These are phyloP conservation scores for Pseudocercospora macadamiae DNA, from an alignment of 2,329 filamentous ascomycete species.

Conservation along the genomic window DNA sequence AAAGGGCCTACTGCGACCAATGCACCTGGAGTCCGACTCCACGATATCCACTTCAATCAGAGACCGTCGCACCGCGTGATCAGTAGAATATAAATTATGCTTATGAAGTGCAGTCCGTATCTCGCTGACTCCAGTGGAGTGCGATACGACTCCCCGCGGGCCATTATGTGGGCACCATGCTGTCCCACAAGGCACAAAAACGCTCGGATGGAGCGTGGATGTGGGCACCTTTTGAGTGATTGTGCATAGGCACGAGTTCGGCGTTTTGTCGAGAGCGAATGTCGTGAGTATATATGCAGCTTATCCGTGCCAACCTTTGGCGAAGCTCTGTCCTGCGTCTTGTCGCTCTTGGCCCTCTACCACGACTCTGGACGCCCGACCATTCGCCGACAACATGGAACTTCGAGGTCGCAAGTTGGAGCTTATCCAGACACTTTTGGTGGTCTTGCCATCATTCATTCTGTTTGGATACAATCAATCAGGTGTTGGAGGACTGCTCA, in stretches of 20 bases:
- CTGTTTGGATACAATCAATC: slow-evolving; percentile 58
- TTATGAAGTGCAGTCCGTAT: slow-evolving; percentile 1
- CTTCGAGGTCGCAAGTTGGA: slow-evolving; percentile 30
- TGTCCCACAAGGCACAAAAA: slow-evolving; percentile 1
- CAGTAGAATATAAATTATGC: background rate
- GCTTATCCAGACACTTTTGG: slow-evolving; percentile 39
- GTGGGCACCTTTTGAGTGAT: slow-evolving; percentile 6
- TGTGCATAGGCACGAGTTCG: slow-evolving; percentile 8
- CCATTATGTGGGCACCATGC: background rate
- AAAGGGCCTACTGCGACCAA: slow-evolving; percentile 5
- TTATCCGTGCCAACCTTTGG: slow-evolving; percentile 13
- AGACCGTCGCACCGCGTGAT: background rate
- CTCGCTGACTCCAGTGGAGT: slow-evolving; percentile 14
- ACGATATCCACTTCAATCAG: background rate
- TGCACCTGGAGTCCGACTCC: slow-evolving; percentile 7
- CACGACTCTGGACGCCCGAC: slow-evolving; percentile 7
- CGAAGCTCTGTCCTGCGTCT: slow-evolving; percentile 8
- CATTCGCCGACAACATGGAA: slow-evolving; percentile 19
- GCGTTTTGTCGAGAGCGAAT: slow-evolving; percentile 9
- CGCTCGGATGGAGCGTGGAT: slow-evolving; percentile 4
- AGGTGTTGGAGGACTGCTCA: slow-evolving; percentile 53
- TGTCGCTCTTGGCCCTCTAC: slow-evolving; percentile 12
- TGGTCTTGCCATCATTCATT: slow-evolving; percentile 49
- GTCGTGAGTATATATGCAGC: slow-evolving; percentile 9
- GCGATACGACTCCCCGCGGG: slow-evolving; percentile 15